Percentiles rank a stretch among this genome's conserved stretches.
Evolutionary conservation across 306 rosid genomes (phyloP).

Genomic region (Pueraria montana): DNA sequence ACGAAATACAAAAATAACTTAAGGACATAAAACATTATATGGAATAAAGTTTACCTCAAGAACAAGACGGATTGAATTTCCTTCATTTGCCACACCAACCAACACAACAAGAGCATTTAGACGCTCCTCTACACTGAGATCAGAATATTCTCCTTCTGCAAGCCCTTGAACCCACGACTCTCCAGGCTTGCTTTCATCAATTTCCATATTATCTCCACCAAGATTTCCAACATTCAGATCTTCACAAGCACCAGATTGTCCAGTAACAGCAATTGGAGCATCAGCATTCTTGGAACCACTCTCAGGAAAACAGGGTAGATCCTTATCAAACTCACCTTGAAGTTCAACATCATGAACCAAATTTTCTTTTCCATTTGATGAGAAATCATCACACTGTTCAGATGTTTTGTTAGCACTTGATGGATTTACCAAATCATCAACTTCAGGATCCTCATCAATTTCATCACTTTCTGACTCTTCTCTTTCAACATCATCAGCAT

Average conservation of each 20-base stretch:
- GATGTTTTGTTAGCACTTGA: conserved; percentile 58
- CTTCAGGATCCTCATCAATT: conserved; percentile 96
- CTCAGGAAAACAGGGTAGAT: conserved; percentile 55
- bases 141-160: conserved; percentile 94
- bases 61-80: conserved; percentile 88
- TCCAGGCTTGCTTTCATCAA: conserved; percentile 96
- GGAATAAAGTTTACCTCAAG: conserved; percentile 75
- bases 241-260: conserved; percentile 59
- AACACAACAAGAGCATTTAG: conserved; percentile 85
- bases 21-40: not conserved
- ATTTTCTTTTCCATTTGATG: conserved; percentile 69
- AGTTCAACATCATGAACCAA: conserved; percentile 55
- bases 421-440: conserved; percentile 73
- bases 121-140: conserved; percentile 98
- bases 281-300: conserved; percentile 62
- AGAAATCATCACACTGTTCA: conserved; percentile 59
- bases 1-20: conserved; percentile 2
- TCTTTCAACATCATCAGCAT: conserved; percentile 89
- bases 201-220: conserved; percentile 87
- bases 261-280: conserved; percentile 52
- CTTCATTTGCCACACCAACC: conserved; percentile 95
- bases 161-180: conserved; percentile 99
- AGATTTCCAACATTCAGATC: conserved; percentile 54
- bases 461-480: conserved; percentile 96
- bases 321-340: conserved; percentile 71